Percentiles rank a stretch among this genome's conserved stretches.
Evolutionary conservation across 805 yeast species (phyloP).

Genomic region (Barnettozyma vustinii): DNA sequence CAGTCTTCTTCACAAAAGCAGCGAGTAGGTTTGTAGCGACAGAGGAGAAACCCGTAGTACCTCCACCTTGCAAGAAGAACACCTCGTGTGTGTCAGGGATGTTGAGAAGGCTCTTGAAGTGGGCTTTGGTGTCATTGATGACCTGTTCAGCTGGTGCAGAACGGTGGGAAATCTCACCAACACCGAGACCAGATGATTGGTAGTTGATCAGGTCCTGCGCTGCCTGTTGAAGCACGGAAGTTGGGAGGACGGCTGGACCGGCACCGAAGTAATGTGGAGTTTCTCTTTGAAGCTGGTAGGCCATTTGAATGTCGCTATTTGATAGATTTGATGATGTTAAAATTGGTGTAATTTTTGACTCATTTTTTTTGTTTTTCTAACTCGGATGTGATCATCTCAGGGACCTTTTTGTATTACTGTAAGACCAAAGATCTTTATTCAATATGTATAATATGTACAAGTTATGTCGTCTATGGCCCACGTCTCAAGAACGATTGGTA

Average conservation of each 20-base stretch:
- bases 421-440: not conserved
- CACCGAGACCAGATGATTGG: constrained; percentile 69
- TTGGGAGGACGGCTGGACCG: constrained; percentile 95
- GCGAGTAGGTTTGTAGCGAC: constrained; percentile 80
- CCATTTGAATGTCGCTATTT: constrained; percentile 2
- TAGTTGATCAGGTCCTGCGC: constrained; percentile 77
- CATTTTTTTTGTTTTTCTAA: not conserved
- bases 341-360: not conserved
- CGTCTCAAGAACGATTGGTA: constrained; percentile 73
- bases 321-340: not conserved
- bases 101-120: constrained; percentile 55
- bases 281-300: constrained; percentile 46
- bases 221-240: constrained; percentile 79
- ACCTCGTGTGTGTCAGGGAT: constrained; percentile 94
- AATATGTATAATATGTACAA: constrained; percentile 2
- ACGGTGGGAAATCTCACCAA: constrained; percentile 96
- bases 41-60: constrained; percentile 92
- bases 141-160: constrained; percentile 75
- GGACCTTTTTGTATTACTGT: too few species aligned
- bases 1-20: constrained; percentile 62
- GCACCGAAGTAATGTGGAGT: constrained; percentile 90
- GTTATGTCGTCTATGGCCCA: not conserved
- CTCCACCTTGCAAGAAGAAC: constrained; percentile 96
- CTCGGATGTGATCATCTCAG: too few species aligned
- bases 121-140: constrained; percentile 68